Conservation (phyloP, 1,139 yeast species). For the Oligophagozyma castellii region DNA sequence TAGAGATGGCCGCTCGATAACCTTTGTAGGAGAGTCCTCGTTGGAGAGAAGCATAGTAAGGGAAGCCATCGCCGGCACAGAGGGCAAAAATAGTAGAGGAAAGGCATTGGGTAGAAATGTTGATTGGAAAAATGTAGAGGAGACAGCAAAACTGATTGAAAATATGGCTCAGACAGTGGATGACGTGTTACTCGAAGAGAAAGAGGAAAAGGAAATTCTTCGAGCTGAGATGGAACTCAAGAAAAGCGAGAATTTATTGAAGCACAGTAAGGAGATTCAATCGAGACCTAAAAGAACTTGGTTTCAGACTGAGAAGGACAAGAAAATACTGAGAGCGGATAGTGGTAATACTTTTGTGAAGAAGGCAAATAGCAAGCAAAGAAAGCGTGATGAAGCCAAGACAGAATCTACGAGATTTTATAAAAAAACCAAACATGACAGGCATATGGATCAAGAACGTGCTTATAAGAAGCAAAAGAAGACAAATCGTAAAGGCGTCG, state of each 20-base stretch:
- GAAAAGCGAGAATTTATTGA: constrained; percentile 73
- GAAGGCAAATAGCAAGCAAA: constrained; percentile 39
- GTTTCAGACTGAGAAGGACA: constrained; percentile 74
- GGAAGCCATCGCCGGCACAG: constrained; percentile 60
- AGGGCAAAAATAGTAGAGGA: constrained; percentile 27
- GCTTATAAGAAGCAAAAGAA: constrained; percentile 27
- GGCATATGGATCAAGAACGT: constrained; percentile 36
- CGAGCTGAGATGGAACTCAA: constrained; percentile 84
- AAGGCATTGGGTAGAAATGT: constrained; percentile 72
- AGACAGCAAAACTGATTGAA: constrained; percentile 45
- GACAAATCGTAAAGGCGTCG: no score
- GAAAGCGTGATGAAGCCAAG: constrained; percentile 43
- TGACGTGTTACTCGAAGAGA: constrained; percentile 78
- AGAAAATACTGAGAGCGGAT: constrained; percentile 25
- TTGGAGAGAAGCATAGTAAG: constrained; percentile 80
- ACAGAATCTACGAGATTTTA: constrained; percentile 34
- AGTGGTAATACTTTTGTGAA: constrained; percentile 35
- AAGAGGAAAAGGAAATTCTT: constrained; percentile 70
- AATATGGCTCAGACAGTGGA: constrained; percentile 45
- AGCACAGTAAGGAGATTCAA: constrained; percentile 68
- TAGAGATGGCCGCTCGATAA: constrained; percentile 81
- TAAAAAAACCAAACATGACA: constrained; percentile 59
- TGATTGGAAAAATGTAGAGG: constrained; percentile 75
- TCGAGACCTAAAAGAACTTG: constrained; percentile 93
- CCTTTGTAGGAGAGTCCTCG: constrained; percentile 84